Conservation (phyloP, 371 early-diverging fungal species). For the Actinomortierella ambigua region DNA sequence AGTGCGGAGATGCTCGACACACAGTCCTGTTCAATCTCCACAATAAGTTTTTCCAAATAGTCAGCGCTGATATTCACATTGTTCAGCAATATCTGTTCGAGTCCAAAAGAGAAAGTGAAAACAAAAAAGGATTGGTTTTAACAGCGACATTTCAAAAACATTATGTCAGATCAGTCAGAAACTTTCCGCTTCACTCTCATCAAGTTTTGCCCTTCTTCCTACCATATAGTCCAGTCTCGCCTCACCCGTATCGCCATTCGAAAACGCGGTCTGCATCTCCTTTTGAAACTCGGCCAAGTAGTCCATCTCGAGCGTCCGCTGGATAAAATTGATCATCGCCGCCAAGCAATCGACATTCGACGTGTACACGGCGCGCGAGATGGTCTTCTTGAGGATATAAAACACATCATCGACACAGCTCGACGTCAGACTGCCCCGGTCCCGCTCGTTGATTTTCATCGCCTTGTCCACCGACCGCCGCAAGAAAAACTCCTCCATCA, state of each 20-base stretch:
- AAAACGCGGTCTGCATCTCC: constrained; percentile 60
- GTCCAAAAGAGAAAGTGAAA: neutral
- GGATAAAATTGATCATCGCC: constrained; percentile 63
- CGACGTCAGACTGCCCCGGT: constrained; percentile 61
- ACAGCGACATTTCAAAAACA: neutral
- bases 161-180: neutral
- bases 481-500: constrained; percentile 77
- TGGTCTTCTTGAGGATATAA: constrained; percentile 82
- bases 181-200: no score
- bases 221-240: constrained; percentile 72
- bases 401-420: constrained; percentile 93
- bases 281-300: constrained; percentile 69
- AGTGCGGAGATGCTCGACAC: constrained; percentile 45
- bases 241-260: constrained; percentile 55
- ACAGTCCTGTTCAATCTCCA: constrained; percentile 66
- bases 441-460: constrained; percentile 58
- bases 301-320: constrained; percentile 67
- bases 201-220: no score
- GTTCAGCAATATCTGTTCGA: constrained; percentile 67
- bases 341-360: constrained; percentile 69
- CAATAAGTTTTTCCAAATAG: constrained; percentile 69
- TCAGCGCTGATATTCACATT: constrained; percentile 83
- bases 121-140: neutral
- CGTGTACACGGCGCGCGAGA: constrained; percentile 74
- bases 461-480: constrained; percentile 79